A percentile compares a stretch with the other conserved stretches of the same genome.
phyloP scores from a whole-genome alignment of 1,284 basidiomycete genomes.

The Thecaphora thlaspeos region DNA sequence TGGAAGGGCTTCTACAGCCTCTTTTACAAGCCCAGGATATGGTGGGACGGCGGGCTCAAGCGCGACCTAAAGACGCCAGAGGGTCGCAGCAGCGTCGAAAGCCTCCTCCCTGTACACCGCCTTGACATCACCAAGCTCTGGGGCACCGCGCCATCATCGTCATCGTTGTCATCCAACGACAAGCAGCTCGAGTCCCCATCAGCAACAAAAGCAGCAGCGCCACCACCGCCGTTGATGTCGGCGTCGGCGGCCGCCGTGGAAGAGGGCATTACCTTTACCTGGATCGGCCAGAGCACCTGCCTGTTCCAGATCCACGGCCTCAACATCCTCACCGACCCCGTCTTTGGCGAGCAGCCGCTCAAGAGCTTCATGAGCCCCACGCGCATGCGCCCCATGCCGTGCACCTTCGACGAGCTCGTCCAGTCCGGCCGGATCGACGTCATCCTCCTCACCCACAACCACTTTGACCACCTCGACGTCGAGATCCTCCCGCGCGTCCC shows the following conservation, averaged over 20 bases:
- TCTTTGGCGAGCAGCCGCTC: slow-evolving; percentile 60
- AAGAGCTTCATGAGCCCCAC: slow-evolving; percentile 59
- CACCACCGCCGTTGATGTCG: background rate
- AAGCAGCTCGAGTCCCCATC: slow-evolving; percentile 1
- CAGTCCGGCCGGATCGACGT: slow-evolving; percentile 58
- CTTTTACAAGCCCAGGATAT: slow-evolving; percentile 40
- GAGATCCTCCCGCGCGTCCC: slow-evolving; percentile 38
- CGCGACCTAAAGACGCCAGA: slow-evolving; percentile 25
- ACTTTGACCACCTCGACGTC: slow-evolving; percentile 53
- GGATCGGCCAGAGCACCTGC: slow-evolving; percentile 50
- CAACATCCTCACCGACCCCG: slow-evolving; percentile 62
- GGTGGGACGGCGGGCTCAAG: slow-evolving; percentile 53
- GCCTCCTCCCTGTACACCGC: slow-evolving; percentile 33
- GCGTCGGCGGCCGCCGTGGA: background rate
- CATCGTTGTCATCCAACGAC: too few species aligned
- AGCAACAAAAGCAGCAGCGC: background rate
- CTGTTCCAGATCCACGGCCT: slow-evolving; percentile 61
- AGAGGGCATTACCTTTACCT: slow-evolving; percentile 28
- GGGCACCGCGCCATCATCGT: slow-evolving; percentile 1
- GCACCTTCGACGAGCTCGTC: slow-evolving; percentile 58
- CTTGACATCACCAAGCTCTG: slow-evolving; percentile 34
- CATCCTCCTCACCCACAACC: slow-evolving; percentile 61
- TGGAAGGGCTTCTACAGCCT: slow-evolving; percentile 39
- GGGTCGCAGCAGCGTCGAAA: slow-evolving; percentile 25
- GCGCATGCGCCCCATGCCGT: slow-evolving; percentile 59